Conservation (phyloP, 208 protist species). For the Acanthamoeba triangularis region DNA sequence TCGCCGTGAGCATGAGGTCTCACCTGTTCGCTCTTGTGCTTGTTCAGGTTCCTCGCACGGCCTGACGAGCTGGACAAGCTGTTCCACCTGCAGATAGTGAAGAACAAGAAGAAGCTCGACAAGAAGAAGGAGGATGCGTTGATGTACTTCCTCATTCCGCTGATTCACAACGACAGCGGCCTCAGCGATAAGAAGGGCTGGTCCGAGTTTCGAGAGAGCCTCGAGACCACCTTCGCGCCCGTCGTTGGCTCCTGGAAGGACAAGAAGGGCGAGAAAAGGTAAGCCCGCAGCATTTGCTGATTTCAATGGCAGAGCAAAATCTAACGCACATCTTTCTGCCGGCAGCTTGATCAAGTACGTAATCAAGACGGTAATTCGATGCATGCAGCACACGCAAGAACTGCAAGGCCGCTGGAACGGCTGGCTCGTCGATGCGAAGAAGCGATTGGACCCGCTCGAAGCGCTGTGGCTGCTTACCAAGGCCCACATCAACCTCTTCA, state of each 20-base stretch:
- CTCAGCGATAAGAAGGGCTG: constrained; percentile 42
- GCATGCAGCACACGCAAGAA: constrained; percentile 74
- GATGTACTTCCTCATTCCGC: constrained; percentile 55
- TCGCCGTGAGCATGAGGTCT: not conserved
- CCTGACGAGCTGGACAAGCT: constrained; percentile 67
- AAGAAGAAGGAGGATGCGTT: constrained; percentile 47
- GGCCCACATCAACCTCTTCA: constrained; percentile 68
- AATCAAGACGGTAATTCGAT: constrained; percentile 67
- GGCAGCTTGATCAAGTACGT: constrained; percentile 24
- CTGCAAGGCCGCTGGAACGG: constrained; percentile 13
- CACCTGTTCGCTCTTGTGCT: not conserved
- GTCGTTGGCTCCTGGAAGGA: constrained; percentile 73
- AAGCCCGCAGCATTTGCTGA: not conserved
- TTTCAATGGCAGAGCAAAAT: not conserved
- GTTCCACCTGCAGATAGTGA: constrained; percentile 41
- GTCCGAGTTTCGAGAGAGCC: constrained; percentile 54
- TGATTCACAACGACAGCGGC: constrained; percentile 51
- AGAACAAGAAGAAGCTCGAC: constrained; percentile 75
- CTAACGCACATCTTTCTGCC: not conserved
- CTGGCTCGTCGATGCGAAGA: constrained; percentile 73
- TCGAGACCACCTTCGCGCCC: constrained; percentile 36
- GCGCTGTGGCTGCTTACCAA: constrained; percentile 66
- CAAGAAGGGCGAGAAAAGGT: constrained; percentile 75
- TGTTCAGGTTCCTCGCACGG: constrained; percentile 5
- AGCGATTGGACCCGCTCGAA: constrained; percentile 40